Base-by-base conservation (phyloP, 2,329 filamentous ascomycete genomes). In the Colletotrichum spaethianum region DNA sequence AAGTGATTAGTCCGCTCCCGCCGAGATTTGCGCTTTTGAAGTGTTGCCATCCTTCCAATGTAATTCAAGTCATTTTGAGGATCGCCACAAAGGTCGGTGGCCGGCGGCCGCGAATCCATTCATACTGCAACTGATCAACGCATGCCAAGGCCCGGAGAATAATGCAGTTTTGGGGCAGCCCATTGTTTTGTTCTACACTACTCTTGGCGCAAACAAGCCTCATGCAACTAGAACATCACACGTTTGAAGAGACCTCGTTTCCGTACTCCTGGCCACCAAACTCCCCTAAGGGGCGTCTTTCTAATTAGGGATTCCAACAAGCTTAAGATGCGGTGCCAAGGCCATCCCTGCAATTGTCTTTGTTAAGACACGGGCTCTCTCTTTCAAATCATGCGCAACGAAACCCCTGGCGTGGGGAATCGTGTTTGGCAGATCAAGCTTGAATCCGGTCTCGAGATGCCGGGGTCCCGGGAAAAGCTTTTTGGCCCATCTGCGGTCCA, bases 171-270 rank as follows among this genome's bases (percentile, higher is more conserved):
- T 48, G 69, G 69, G 59, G 53, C 36, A 55, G 59, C 36, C 57
- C 68, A 36, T 50, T 62, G 52, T 52, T 67, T 42, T 44, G 65
- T 69, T 70, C 70, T 63, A 26, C 23, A 11, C 44, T 48, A 31
- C 42, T 60, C 69, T 69, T 63, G 59, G 53, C 59, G 28, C 28
- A 70, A 64, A 63, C 65, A 55, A 70, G 31, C 53, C 44, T 63
- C 20, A 40, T 46, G 23, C 26, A 40, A 40, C 65, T 60, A 69
- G 59, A 48, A 60, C 53, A 46, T 46, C 18, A 33, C 53, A 38
- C 53, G 65, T 72, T 55, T 72, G 69, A 69, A 40, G 38, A 59
- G 44, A n/a, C n/a, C 20, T 66, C 64, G 64, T 56, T 53, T 71
- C 52, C 48, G 26, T 7, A 50, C 44, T 50, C 33, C 55, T 42